These are phyloP conservation scores for Orychophragmus violaceus DNA, from an alignment of 345 rosid species.

Conservation along the genomic window DNA sequence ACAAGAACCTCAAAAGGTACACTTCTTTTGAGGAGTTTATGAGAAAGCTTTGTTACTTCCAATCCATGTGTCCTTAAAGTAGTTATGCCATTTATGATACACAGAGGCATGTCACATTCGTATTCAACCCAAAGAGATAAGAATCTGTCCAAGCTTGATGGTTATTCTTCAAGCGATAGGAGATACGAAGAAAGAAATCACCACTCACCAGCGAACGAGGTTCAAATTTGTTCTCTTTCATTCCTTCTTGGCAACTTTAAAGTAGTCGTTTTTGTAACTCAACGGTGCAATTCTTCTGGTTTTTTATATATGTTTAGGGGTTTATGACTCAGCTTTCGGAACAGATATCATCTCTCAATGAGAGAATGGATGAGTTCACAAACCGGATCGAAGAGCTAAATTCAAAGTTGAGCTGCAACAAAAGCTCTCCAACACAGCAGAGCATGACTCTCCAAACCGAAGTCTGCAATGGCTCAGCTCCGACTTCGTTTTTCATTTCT, in stretches of 20 bases:
- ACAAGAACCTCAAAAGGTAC: conserved; percentile 64
- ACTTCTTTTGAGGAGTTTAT: conserved; percentile 25
- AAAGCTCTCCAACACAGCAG: conserved; percentile 55
- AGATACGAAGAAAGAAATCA: conserved; percentile 46
- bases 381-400: conserved; percentile 66
- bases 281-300: not conserved
- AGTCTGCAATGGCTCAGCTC: conserved; percentile 70
- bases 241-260: conserved; percentile 1
- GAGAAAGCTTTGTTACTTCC: conserved; percentile 18
- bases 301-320: conserved; percentile 37
- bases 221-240: conserved; percentile 13
- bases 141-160: conserved; percentile 47
- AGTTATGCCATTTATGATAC: conserved; percentile 28
- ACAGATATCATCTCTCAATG: conserved; percentile 78
- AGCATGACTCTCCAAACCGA: conserved; percentile 59
- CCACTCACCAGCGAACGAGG: conserved; percentile 57
- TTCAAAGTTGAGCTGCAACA: conserved; percentile 50
- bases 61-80: conserved; percentile 7
- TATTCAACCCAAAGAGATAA: conserved; percentile 79
- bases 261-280: not conserved
- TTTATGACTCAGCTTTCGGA: conserved; percentile 79
- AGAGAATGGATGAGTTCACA: conserved; percentile 93
- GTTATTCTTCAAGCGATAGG: conserved; percentile 32
- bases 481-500: conserved; percentile 72
- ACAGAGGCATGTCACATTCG: conserved; percentile 89